Evolutionary conservation across 148 eudicot genomes (phyloP).

Genomic region (Amaranthus cruentus): DNA sequence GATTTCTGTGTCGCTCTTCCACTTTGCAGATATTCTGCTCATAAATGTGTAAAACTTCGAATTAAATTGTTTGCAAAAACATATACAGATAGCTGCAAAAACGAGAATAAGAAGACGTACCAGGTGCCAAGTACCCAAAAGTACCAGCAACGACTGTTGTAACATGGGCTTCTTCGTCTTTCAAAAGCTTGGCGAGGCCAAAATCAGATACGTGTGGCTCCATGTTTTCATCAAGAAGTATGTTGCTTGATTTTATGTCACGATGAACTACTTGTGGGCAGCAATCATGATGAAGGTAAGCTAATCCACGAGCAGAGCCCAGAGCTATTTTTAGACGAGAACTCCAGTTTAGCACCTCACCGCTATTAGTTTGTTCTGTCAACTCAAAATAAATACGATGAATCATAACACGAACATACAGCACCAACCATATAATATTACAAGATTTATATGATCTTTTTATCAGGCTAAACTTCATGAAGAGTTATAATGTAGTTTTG

Average conservation of each 20-base stretch:
- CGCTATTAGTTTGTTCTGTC: slow-evolving; percentile 44
- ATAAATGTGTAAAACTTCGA: neutral
- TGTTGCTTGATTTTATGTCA: slow-evolving; percentile 91
- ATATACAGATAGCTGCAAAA: neutral
- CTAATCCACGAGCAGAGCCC: slow-evolving; percentile 92
- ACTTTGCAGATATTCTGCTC: slow-evolving; percentile 85
- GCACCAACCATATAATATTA: neutral
- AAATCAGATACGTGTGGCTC: slow-evolving; percentile 93
- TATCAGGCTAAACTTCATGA: neutral
- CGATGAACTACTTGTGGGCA: slow-evolving; percentile 83
- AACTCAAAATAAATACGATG: neutral
- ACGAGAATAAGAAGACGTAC: slow-evolving; percentile 29
- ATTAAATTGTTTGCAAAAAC: neutral
- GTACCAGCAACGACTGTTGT: slow-evolving; percentile 98
- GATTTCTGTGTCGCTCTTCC: slow-evolving; percentile 95
- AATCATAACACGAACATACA: neutral
- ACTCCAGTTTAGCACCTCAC: slow-evolving; percentile 52
- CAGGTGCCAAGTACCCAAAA: slow-evolving; percentile 97
- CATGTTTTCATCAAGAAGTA: slow-evolving; percentile 87
- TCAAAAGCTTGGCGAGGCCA: slow-evolving; percentile 93
- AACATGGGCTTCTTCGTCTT: slow-evolving; percentile 91
- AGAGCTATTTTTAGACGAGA: slow-evolving; percentile 71
- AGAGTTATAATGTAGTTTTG: neutral
- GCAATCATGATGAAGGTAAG: slow-evolving; percentile 95
- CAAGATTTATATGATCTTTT: neutral